phyloP scores from a whole-genome alignment of 257 asterid species.

The Gynochthodes officinalis region DNA sequence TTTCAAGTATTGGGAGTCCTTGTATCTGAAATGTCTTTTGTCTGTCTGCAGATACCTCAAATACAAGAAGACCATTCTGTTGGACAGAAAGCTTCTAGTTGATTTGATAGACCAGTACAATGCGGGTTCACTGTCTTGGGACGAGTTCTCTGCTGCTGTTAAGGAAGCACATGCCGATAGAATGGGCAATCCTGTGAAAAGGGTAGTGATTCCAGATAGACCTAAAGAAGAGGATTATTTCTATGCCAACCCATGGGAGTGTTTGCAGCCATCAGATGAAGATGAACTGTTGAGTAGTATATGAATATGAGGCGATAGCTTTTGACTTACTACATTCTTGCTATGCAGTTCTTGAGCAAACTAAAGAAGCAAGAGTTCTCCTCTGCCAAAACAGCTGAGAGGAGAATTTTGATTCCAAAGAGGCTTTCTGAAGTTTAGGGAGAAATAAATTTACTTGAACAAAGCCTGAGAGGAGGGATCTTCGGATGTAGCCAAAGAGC shows the following conservation, averaged over 20 bases:
- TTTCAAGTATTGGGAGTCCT: background rate
- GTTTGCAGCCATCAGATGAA: slow-evolving; percentile 58
- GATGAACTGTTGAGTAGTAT: slow-evolving; percentile 38
- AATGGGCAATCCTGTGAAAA: slow-evolving; percentile 76
- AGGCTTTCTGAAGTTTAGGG: slow-evolving; percentile 27
- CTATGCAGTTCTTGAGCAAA: slow-evolving; percentile 26
- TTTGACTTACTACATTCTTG: slow-evolving; percentile 24
- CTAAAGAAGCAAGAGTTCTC: slow-evolving; percentile 22
- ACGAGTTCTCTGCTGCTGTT: slow-evolving; percentile 81
- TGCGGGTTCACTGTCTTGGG: slow-evolving; percentile 65
- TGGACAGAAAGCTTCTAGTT: slow-evolving; percentile 74
- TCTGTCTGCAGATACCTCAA: slow-evolving; percentile 68
- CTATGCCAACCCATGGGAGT: slow-evolving; percentile 90
- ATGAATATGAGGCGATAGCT: slow-evolving; percentile 29
- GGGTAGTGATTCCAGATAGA: slow-evolving; percentile 76
- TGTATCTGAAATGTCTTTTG: background rate
- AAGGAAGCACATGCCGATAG: slow-evolving; percentile 62
- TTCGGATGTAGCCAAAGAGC: slow-evolving; percentile 11
- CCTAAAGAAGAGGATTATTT: slow-evolving; percentile 99
- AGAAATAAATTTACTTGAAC: slow-evolving; percentile 6
- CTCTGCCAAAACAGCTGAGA: slow-evolving; percentile 15
- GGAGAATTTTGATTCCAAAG: slow-evolving; percentile 31
- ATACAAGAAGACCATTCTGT: slow-evolving; percentile 74
- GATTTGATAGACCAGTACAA: slow-evolving; percentile 66
- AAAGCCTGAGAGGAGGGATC: slow-evolving; percentile 15